These are phyloP conservation scores for Leishmania gerbilli DNA, from an alignment of 208 protist species.

Conservation along the genomic window DNA sequence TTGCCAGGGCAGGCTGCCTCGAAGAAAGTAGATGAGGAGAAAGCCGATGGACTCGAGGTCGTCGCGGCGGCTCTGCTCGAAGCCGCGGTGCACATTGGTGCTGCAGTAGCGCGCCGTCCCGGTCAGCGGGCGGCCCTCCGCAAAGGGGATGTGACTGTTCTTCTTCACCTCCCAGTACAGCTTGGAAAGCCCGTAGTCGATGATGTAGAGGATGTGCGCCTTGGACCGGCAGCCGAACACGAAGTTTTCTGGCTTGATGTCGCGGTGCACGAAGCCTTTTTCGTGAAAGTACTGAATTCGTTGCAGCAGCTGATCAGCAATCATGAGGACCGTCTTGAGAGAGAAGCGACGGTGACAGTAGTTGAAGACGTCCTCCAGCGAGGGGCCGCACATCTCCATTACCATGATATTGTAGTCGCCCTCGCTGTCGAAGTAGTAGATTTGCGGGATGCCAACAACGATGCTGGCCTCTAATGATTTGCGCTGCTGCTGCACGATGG, in stretches of 20 bases:
- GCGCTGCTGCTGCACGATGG: not conserved
- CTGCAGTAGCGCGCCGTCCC: conserved; percentile 99
- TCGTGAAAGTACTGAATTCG: conserved; percentile 88
- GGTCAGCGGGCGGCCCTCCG: conserved; percentile 98
- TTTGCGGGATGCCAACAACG: conserved; percentile 93
- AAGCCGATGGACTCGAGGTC: conserved; percentile 95
- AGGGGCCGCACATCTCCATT: conserved; percentile 92
- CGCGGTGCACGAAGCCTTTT: conserved; percentile 84
- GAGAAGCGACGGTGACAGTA: conserved; percentile 95
- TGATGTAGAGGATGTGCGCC: conserved; percentile 90
- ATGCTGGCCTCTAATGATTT: conserved; percentile 20
- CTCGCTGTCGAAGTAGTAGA: conserved; percentile 96
- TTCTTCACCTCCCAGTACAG: conserved; percentile 96
- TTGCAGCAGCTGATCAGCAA: conserved; percentile 98
- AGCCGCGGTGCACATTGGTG: conserved; percentile 99
- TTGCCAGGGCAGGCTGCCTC: conserved; percentile 94
- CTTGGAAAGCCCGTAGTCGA: conserved; percentile 99
- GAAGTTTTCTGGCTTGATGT: conserved; percentile 94
- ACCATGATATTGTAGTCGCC: conserved; percentile 97
- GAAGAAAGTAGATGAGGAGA: conserved; percentile 94
- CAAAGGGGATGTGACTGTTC: conserved; percentile 98
- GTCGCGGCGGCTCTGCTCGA: conserved; percentile 95
- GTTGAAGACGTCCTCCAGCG: conserved; percentile 90
- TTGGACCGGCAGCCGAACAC: conserved; percentile 66
- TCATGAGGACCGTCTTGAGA: conserved; percentile 99